Percentiles rank a stretch among this genome's conserved stretches.
phyloP scores from a whole-genome alignment of 805 yeast genomes.

The Metschnikowia matae region DNA sequence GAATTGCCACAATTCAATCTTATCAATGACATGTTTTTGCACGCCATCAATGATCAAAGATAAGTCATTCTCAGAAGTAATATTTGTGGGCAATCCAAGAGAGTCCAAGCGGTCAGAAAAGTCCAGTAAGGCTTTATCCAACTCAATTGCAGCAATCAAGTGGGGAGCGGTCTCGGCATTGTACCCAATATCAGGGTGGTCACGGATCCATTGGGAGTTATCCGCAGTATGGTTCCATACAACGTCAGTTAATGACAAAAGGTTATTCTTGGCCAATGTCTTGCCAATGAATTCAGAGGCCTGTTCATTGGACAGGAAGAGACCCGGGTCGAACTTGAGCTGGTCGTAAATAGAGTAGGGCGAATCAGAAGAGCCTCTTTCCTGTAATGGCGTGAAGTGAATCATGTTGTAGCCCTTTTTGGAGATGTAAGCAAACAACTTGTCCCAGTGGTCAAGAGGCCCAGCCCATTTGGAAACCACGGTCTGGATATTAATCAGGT shows the following conservation, averaged over 20 bases:
- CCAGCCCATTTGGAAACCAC: slow-evolving; percentile 94
- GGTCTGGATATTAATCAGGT: slow-evolving; percentile 77
- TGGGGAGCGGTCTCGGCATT: slow-evolving; percentile 87
- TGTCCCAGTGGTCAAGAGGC: slow-evolving; percentile 59
- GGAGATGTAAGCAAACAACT: slow-evolving; percentile 55
- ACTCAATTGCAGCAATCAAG: slow-evolving; percentile 74
- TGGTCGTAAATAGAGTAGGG: slow-evolving; percentile 93
- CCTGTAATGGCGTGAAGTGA: slow-evolving; percentile 91
- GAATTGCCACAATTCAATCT: slow-evolving; percentile 79
- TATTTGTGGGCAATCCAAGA: slow-evolving; percentile 58
- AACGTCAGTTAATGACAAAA: slow-evolving; percentile 82
- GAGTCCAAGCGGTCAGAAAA: slow-evolving; percentile 57
- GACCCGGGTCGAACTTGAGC: slow-evolving; percentile 61
- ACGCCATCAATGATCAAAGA: slow-evolving; percentile 62
- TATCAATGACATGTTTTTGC: slow-evolving; percentile 60
- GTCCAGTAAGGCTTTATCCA: slow-evolving; percentile 64
- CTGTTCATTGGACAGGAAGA: slow-evolving; percentile 54
- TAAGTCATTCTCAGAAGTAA: slow-evolving; percentile 53
- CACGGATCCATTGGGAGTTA: slow-evolving; percentile 79
- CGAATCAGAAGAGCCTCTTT: slow-evolving; percentile 84
- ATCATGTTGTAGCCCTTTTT: slow-evolving; percentile 89
- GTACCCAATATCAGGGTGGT: slow-evolving; percentile 90
- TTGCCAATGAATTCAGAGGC: slow-evolving; percentile 48
- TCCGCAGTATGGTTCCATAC: slow-evolving; percentile 95
- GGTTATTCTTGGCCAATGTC: slow-evolving; percentile 51